Evolutionary conservation across 495 filamentous ascomycete species (phyloP).

Genomic region (Chaetomium cochliodes): DNA sequence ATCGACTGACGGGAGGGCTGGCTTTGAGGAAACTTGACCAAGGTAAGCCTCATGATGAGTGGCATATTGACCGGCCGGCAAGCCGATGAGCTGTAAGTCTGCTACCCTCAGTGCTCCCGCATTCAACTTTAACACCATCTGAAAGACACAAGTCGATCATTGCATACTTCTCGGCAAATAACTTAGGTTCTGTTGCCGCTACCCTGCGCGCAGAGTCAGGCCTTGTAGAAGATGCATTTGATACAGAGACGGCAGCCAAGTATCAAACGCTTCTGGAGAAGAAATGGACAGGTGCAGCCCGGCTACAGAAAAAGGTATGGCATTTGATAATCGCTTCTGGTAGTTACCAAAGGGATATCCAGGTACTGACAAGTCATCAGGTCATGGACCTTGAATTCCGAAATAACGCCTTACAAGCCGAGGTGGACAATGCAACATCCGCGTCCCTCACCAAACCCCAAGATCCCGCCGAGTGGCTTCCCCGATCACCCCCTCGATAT

Average conservation of each 20-base stretch:
- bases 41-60: constrained; percentile 58
- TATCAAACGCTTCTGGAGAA: constrained; percentile 88
- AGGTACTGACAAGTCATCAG: no score
- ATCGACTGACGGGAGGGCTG: background rate
- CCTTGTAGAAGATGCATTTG: constrained; percentile 66
- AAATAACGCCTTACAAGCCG: constrained; percentile 66
- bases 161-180: constrained; percentile 73
- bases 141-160: constrained; percentile 83
- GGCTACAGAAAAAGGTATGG: constrained; percentile 87
- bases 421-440: constrained; percentile 72
- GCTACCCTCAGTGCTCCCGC: no score
- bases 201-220: constrained; percentile 64
- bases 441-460: constrained; percentile 59
- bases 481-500: constrained; percentile 72
- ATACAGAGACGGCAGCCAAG: constrained; percentile 73
- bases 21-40: background rate
- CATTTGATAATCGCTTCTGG: background rate
- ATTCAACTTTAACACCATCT: constrained; percentile 17
- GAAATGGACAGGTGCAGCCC: constrained; percentile 93
- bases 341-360: no score
- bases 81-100: constrained; percentile 50
- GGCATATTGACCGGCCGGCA: constrained; percentile 73
- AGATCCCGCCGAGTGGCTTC: constrained; percentile 87
- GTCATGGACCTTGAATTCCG: constrained; percentile 89
- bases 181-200: constrained; percentile 62